Conservation (phyloP, 2,329 filamentous ascomycete species). For the Aspergillus puulaauensis region DNA sequence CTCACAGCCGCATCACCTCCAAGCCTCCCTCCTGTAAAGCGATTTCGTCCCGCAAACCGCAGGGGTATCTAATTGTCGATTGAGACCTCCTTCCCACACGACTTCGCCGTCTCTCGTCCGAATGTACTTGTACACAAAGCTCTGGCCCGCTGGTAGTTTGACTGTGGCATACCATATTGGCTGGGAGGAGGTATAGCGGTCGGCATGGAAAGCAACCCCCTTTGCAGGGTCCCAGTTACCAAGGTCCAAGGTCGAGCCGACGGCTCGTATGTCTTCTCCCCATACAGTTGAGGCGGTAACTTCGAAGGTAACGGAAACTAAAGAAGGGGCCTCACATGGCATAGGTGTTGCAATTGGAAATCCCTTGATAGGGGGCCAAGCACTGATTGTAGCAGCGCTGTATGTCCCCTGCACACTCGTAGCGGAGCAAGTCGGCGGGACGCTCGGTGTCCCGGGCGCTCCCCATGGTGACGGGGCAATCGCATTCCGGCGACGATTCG, state of each 20-base stretch:
- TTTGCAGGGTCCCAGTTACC: conserved; percentile 61
- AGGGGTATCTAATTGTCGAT: conserved; percentile 43
- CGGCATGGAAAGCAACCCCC: conserved; percentile 59
- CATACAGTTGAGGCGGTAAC: conserved; percentile 56
- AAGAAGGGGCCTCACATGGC: conserved; percentile 26
- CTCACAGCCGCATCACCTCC: conserved; percentile 25
- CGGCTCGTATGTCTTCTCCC: conserved; percentile 66
- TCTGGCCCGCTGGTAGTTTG: conserved; percentile 54
- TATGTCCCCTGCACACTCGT: conserved; percentile 36
- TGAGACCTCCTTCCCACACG: conserved; percentile 63
- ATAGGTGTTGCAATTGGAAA: conserved; percentile 14
- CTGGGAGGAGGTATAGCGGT: conserved; percentile 58
- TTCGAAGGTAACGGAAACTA: conserved; percentile 64
- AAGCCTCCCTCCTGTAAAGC: conserved; percentile 38
- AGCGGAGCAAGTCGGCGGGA: conserved; percentile 30
- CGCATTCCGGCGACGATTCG: conserved; percentile 31
- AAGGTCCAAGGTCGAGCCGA: conserved; percentile 59
- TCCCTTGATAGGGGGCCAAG: conserved; percentile 30
- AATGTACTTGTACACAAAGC: conserved; percentile 69
- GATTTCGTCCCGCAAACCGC: conserved; percentile 33
- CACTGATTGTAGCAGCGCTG: conserved; percentile 30
- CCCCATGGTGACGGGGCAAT: conserved; percentile 37
- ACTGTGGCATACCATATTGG: conserved; percentile 63
- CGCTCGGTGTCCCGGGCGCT: conserved; percentile 28
- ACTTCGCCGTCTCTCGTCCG: conserved; percentile 57